Conservation (phyloP, 208 protist species). For the Leishmania braziliensis region DNA sequence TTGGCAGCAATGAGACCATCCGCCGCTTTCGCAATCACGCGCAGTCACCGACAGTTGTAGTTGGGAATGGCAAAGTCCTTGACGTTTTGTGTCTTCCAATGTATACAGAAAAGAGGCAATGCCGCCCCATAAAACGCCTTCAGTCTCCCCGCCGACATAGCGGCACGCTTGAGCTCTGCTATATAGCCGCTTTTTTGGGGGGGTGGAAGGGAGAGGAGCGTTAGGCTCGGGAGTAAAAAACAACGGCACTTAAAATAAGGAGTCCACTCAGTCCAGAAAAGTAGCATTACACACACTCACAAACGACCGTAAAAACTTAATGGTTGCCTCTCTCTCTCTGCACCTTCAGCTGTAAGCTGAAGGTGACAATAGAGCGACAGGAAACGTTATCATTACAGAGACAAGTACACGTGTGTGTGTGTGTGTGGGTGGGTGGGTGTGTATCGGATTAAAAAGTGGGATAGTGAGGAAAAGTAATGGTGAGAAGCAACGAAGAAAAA, state of each 20-base stretch:
- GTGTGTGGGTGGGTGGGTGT: conserved; percentile 4
- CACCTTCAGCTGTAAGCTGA: too few species aligned
- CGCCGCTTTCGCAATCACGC: conserved; percentile 10
- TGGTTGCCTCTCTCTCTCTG: too few species aligned
- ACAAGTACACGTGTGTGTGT: background rate
- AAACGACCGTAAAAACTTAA: too few species aligned
- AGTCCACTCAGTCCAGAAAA: too few species aligned
- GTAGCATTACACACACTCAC: too few species aligned
- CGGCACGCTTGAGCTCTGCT: background rate
- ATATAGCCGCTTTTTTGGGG: background rate
- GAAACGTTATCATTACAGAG: background rate
- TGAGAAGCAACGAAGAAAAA: background rate
- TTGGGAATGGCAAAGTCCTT: conserved; percentile 4
- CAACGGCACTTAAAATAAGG: too few species aligned
- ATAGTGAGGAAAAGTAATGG: background rate
- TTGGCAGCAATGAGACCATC: conserved; percentile 19
- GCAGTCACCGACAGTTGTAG: conserved; percentile 5
- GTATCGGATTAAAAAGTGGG: background rate
- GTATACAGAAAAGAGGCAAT: background rate
- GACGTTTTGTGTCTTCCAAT: background rate
- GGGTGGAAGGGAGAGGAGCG: too few species aligned
- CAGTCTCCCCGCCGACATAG: background rate
- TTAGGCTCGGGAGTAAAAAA: too few species aligned
- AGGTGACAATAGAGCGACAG: too few species aligned
- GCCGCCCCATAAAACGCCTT: background rate